phyloP scores from a whole-genome alignment of 2,329 filamentous ascomycete species.

The Claviceps cyperi region DNA sequence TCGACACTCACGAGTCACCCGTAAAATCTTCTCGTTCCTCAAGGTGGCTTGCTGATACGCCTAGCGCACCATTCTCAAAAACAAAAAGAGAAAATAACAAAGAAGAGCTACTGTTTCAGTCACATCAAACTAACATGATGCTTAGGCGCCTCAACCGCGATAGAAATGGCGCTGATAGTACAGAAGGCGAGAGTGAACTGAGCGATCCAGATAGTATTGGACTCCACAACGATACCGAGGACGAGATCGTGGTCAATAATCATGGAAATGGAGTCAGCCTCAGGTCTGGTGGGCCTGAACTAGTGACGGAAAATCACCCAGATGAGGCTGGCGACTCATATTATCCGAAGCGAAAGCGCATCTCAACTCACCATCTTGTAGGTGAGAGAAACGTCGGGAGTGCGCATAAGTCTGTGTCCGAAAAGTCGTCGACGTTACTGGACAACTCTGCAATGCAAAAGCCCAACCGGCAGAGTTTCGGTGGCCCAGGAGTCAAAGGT shows the following conservation, averaged over 20 bases:
- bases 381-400: conserved; percentile 33
- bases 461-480: conserved; percentile 12
- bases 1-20: neutral
- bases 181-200: conserved; percentile 27
- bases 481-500: conserved; percentile 25
- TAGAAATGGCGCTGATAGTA: conserved; percentile 21
- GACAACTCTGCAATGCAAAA: conserved; percentile 13
- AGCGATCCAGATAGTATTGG: conserved; percentile 25
- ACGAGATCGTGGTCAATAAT: conserved; percentile 38
- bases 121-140: conserved; percentile 12
- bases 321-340: conserved; percentile 24
- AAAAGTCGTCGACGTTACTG: conserved; percentile 12
- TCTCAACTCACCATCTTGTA: conserved; percentile 32
- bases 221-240: conserved; percentile 27
- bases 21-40: neutral
- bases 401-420: conserved; percentile 15
- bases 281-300: conserved; percentile 14
- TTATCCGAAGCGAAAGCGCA: conserved; percentile 42
- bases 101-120: neutral
- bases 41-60: neutral
- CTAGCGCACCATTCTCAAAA: neutral
- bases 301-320: conserved; percentile 27
- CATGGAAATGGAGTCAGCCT: conserved; percentile 22
- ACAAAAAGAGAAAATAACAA: neutral
- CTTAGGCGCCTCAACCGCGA: conserved; percentile 16